Base-by-base conservation (phyloP, 2,329 filamentous ascomycete species). In the Claviceps digitariae region DNA sequence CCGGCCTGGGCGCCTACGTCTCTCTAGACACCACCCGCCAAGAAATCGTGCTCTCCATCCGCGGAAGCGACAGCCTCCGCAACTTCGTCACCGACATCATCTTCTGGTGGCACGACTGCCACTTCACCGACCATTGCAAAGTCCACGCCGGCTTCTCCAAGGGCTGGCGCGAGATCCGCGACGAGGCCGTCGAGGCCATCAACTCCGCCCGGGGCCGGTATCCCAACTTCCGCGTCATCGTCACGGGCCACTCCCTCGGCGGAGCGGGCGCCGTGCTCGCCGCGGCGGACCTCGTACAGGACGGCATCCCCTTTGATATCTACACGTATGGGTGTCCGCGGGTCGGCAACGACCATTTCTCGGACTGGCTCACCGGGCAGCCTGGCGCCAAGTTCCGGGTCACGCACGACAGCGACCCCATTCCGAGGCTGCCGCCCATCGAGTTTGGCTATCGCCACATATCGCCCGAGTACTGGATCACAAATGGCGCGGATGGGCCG, bases 191-290 rank as follows among this genome's bases (percentile, higher is more conserved):
- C 7, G 57, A 61, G 1, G 73, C 72, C 52, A 62, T 85, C 23
- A 57, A 65, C 21, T 55, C 63, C 1, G 78, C 78, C 3, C 64
- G 62, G 43, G 60, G 62, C 1, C 63, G 70, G 29, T 67, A 80
- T 67, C 79, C 81, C 1, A 57, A 55, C 48, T 84, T 76, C 69
- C 64, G 64, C 47, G 62, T 86, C 62, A 63, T 83, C 20, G 65
- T 75, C n/a, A 81, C 82, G 0, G 85, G 84, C 38, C 84, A 87
- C 70, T 84, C 81, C 10, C 77, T 88, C 4, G 84, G 84, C 48
- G 84, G 72, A 27, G 82, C 82, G 7, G 70, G 87, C 2, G 81
- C 77, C 41, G 79, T 76, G 7, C 64, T 88, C 4, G 83, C 74
- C 0, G 78, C 74, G 0, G 78, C 74, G 0, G 72, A 78, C 58